Evolutionary conservation across 306 rosid genomes (phyloP).

Genomic region (Vicia faba): DNA sequence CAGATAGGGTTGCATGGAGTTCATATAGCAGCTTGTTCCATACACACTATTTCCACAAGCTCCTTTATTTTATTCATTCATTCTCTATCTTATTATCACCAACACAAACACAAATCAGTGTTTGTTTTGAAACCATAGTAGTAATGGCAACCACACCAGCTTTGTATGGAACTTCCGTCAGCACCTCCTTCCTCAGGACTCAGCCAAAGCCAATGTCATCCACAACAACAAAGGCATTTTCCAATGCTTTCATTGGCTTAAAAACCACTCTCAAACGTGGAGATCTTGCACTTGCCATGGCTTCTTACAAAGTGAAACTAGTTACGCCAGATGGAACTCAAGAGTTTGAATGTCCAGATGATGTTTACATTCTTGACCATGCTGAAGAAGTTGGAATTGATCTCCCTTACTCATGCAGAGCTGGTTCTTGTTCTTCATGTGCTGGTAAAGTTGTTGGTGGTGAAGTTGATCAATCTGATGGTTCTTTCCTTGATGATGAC

Average conservation of each 20-base stretch:
- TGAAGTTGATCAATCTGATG: conserved; percentile 63
- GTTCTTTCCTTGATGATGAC: conserved; percentile 76
- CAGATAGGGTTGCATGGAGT: conserved; percentile 50
- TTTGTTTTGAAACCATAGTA: conserved; percentile 1
- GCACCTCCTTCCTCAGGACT: conserved; percentile 59
- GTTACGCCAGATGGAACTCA: conserved; percentile 59
- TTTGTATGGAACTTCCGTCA: conserved; percentile 51
- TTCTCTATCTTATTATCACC: not conserved
- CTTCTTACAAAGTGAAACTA: conserved; percentile 63
- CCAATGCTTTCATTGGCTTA: conserved; percentile 31
- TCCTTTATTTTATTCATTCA: conserved; percentile 5
- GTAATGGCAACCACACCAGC: conserved; percentile 48
- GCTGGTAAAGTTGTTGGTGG: conserved; percentile 65
- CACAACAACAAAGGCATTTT: conserved; percentile 27
- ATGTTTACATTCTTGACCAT: conserved; percentile 69
- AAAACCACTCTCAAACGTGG: conserved; percentile 47
- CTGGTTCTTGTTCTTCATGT: conserved; percentile 92
- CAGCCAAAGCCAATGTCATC: conserved; percentile 40
- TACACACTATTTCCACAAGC: conserved; percentile 45
- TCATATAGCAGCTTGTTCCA: conserved; percentile 22
- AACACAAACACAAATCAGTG: not conserved
- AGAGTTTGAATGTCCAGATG: conserved; percentile 64
- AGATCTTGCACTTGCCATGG: conserved; percentile 63
- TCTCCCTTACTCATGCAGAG: conserved; percentile 88
- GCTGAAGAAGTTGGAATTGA: conserved; percentile 70